A percentile compares a stretch with the other conserved stretches of the same genome.
Evolutionary conservation across 1,284 basidiomycete genomes (phyloP).

Genomic region (Ganoderma lingzhi): DNA sequence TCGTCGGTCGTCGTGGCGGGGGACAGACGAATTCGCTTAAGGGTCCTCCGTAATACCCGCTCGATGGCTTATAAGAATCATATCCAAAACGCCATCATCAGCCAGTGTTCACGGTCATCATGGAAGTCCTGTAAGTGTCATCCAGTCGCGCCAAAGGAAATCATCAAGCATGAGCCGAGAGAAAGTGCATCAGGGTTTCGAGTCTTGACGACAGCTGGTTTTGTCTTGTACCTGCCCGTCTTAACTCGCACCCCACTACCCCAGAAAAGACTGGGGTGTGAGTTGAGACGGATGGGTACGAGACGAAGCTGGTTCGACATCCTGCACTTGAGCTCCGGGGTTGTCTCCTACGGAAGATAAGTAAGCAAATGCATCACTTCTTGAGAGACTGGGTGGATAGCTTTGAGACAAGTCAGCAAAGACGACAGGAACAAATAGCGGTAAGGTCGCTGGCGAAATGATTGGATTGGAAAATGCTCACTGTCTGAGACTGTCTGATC

Average conservation of each 20-base stretch:
- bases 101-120: background rate
- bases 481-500: background rate
- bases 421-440: background rate
- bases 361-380: background rate
- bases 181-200: background rate
- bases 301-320: background rate
- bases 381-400: background rate
- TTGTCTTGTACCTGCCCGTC: too few species aligned
- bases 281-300: too few species aligned
- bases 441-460: background rate
- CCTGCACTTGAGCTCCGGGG: background rate
- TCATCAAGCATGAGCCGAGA: background rate
- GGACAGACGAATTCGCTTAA: background rate
- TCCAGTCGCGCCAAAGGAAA: background rate
- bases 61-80: background rate
- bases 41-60: background rate
- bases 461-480: background rate
- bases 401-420: background rate
- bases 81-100: background rate
- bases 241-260: too few species aligned
- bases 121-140: background rate
- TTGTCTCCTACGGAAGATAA: background rate
- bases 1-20: conserved; percentile 5
- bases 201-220: background rate
- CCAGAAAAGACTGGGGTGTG: too few species aligned